Conservation (phyloP, 495 filamentous ascomycete species). For the Neohortaea acidophila region DNA sequence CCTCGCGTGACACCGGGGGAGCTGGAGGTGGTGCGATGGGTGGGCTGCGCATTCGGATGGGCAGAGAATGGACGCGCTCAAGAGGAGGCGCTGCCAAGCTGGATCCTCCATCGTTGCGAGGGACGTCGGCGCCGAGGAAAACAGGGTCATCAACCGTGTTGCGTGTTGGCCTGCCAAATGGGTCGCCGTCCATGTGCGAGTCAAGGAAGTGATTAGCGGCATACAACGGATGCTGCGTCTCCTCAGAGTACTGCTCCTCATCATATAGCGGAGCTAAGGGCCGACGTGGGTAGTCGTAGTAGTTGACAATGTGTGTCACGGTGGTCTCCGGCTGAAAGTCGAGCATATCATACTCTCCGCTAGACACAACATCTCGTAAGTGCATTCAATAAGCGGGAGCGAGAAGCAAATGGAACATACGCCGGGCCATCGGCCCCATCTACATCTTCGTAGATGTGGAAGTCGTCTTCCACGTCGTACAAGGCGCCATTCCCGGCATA, state of each 20-base stretch:
- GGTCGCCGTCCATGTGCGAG: too few species aligned
- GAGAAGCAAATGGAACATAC: conserved; percentile 10
- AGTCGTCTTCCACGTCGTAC: not conserved
- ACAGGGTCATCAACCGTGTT: too few species aligned
- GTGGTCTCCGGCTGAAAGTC: conserved; percentile 5
- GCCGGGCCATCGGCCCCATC: too few species aligned
- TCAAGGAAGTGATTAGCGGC: too few species aligned
- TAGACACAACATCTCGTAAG: conserved; percentile 16
- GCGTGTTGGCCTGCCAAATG: too few species aligned
- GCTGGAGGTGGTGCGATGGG: not conserved
- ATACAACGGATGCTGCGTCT: too few species aligned
- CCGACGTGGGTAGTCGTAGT: conserved; percentile 4
- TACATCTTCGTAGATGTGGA: conserved; percentile 4
- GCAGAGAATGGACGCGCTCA: too few species aligned
- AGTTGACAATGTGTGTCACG: conserved; percentile 8
- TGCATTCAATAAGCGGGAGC: conserved; percentile 12
- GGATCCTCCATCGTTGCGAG: not conserved
- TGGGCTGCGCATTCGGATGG: not conserved
- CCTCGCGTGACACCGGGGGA: not conserved
- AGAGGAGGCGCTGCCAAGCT: not conserved
- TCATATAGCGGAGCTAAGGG: too few species aligned
- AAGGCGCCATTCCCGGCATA: not conserved
- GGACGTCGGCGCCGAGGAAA: not conserved
- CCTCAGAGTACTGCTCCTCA: too few species aligned
- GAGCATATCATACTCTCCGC: not conserved